A percentile compares a stretch with the other conserved stretches of the same genome.
These are phyloP conservation scores for Zea luxurians DNA, from an alignment of 176 grass and related monocot species.

Conservation along the genomic window DNA sequence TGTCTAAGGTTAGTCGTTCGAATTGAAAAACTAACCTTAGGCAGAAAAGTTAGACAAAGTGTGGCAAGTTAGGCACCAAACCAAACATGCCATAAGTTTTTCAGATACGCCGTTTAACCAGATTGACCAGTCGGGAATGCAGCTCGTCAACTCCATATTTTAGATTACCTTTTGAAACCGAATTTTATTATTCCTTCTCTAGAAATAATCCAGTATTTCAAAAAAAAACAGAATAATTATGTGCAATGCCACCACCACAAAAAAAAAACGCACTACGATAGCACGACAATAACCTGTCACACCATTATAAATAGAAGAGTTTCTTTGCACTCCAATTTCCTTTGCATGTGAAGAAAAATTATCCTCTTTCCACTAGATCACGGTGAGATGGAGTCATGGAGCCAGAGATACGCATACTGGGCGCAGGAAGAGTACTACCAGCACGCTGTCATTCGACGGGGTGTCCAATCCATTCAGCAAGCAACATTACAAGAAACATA, in stretches of 20 bases:
- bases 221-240: neutral
- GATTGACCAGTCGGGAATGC: neutral
- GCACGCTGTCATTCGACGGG: neutral
- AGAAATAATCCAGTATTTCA: neutral
- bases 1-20: too few species aligned
- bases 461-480: neutral
- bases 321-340: neutral
- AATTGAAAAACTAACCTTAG: too few species aligned
- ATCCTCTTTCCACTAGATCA: neutral
- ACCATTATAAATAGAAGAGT: neutral
- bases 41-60: too few species aligned
- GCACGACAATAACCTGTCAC: neutral
- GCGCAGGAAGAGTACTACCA: neutral
- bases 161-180: neutral
- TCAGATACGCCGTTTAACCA: neutral
- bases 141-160: constrained; percentile 3
- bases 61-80: too few species aligned
- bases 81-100: too few species aligned
- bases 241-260: neutral
- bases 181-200: neutral
- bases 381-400: neutral
- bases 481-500: neutral
- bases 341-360: neutral
- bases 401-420: neutral
- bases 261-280: neutral